phyloP scores from a whole-genome alignment of 176 grass and related monocot species.

The Oryza longistaminata region DNA sequence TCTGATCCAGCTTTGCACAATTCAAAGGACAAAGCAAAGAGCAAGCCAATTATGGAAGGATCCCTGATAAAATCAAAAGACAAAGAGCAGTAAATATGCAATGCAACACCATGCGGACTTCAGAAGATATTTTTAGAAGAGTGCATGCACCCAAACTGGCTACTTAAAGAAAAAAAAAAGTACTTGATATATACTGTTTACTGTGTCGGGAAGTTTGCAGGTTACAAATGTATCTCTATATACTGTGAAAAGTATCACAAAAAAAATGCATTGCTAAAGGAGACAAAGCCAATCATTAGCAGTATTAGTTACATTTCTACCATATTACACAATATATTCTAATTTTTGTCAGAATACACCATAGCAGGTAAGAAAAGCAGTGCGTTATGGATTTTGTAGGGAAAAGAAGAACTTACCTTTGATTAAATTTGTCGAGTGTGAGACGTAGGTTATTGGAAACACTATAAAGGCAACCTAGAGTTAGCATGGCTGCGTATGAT shows the following conservation, averaged over 20 bases:
- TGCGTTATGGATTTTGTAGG: background rate
- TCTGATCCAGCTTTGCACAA: slow-evolving; percentile 69
- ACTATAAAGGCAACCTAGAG: slow-evolving; percentile 66
- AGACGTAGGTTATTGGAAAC: slow-evolving; percentile 83
- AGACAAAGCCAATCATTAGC: background rate
- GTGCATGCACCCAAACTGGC: background rate
- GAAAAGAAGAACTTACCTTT: slow-evolving; percentile 52
- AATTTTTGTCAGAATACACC: background rate
- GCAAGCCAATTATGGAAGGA: slow-evolving; percentile 71
- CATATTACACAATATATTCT: background rate
- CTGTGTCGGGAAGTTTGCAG: background rate
- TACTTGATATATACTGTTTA: background rate
- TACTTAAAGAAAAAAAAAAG: background rate
- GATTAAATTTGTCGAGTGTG: slow-evolving; percentile 77
- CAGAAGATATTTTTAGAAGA: background rate
- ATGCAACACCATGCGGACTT: slow-evolving; percentile 10
- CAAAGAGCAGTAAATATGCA: slow-evolving; percentile 16
- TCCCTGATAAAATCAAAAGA: slow-evolving; percentile 51
- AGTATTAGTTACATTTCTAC: slow-evolving; percentile 4
- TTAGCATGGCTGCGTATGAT: slow-evolving; percentile 69
- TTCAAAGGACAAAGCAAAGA: slow-evolving; percentile 87
- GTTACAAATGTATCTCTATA: slow-evolving; percentile 3
- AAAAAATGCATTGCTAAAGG: background rate
- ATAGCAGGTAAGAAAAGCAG: background rate
- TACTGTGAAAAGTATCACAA: background rate